Conservation (phyloP, 2,329 filamentous ascomycete genomes). For the Alternaria tenuissima region DNA sequence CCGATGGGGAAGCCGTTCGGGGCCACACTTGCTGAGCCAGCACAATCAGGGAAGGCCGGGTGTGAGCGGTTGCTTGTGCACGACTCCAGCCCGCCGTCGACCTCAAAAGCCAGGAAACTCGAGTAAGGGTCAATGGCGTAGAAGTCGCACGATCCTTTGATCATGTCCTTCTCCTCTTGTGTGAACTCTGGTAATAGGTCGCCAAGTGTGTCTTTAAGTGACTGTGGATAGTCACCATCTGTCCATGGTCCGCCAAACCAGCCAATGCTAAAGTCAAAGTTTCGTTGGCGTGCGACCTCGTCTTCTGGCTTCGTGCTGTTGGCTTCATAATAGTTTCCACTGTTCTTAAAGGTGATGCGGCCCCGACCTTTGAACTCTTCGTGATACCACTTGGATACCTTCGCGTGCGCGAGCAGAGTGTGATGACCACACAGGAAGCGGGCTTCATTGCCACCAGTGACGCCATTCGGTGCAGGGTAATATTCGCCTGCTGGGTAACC, state of each 20-base stretch:
- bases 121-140: slow-evolving; percentile 53
- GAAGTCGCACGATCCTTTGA: slow-evolving; percentile 56
- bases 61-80: slow-evolving; percentile 53
- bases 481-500: slow-evolving; percentile 55
- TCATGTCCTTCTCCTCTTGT: slow-evolving; percentile 50
- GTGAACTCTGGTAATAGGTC: slow-evolving; percentile 51
- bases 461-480: slow-evolving; percentile 56
- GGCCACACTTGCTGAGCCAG: slow-evolving; percentile 41
- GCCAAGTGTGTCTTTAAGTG: slow-evolving; percentile 52
- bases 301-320: slow-evolving; percentile 50
- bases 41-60: slow-evolving; percentile 55
- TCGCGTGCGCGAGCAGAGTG: slow-evolving; percentile 54
- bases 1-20: slow-evolving; percentile 57
- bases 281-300: slow-evolving; percentile 49
- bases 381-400: slow-evolving; percentile 57
- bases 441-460: slow-evolving; percentile 52
- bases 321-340: slow-evolving; percentile 53
- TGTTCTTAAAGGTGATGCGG: slow-evolving; percentile 56
- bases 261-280: slow-evolving; percentile 54
- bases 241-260: slow-evolving; percentile 60
- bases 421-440: slow-evolving; percentile 57
- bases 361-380: slow-evolving; percentile 55
- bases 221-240: slow-evolving; percentile 54
- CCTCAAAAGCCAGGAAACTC: slow-evolving; percentile 42
- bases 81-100: slow-evolving; percentile 46